Evolutionary conservation across 495 filamentous ascomycete species (phyloP), one percentile per base, ranked within the genome.

Genomic region (Aspergillus nidulans): DNA sequence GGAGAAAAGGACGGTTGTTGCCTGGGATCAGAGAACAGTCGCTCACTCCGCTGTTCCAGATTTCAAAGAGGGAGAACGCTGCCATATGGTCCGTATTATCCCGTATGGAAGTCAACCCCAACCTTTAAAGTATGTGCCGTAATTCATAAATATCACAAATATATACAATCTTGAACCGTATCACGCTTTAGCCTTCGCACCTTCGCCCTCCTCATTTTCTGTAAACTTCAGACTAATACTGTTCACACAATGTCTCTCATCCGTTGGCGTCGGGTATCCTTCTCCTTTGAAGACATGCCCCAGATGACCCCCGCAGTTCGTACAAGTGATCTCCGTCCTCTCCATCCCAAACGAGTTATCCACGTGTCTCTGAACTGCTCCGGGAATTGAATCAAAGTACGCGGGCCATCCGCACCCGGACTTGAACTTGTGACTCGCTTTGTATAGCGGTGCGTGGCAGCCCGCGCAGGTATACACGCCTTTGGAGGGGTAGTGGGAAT

Each of bases 231-330:
- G 76, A 69, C 89, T 95, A 19, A 97, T 71, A 59, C 90, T 94
- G 67, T 98, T 98, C 46, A 98, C 94, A 69, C 94, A 98, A 74
- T 98, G 94, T 48, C 94, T 76, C 83, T 97, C 92, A 69, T 98
- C 88, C 43, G 92, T 97, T 41, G 94, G 91, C 16, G 90, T 97
- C 9, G 77, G 67, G 70, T 85, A 95, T 36, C 91, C 90, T 70
- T 98, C 94, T 7, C 94, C 94, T 77, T 96, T 95, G 65, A 98
- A 98, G 32, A 97, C 91, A 77, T 98, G 94, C 21, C 94, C 94
- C 49, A 98, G 69, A 77, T 98, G 94, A 3, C 94, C 94, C 4
- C 94, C 94, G 63, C 94, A 98, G 70, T 92, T 94, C 50, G 78
- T 79, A 73, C 94, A 98, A 40, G 91, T 85, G 64, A 98, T 97